A percentile compares a stretch with the other conserved stretches of the same genome.
Conservation (phyloP, 345 rosid genomes). For the Ceriops decandra region DNA sequence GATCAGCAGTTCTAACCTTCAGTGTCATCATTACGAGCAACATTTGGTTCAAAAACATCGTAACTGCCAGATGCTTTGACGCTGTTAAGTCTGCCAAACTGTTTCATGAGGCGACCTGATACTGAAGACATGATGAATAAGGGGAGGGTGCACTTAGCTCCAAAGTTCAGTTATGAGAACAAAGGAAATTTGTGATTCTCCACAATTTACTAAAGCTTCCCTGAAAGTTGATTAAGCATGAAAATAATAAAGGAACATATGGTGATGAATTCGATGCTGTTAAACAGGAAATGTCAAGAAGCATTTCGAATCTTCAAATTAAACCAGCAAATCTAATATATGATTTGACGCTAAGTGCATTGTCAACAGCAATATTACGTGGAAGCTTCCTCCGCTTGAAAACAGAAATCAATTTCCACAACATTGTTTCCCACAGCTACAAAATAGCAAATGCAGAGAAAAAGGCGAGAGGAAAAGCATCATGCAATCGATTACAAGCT, state of each 20-base stretch:
- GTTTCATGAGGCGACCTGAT: slow-evolving; percentile 16
- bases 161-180: slow-evolving; percentile 3
- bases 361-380: too few species aligned
- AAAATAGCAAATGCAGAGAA: neutral
- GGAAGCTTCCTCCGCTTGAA: too few species aligned
- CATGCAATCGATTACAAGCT: neutral
- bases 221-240: neutral
- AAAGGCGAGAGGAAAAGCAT: neutral
- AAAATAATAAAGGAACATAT: too few species aligned
- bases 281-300: too few species aligned
- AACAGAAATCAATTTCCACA: too few species aligned
- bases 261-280: neutral
- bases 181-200: neutral
- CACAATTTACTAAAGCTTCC: neutral
- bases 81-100: slow-evolving; percentile 22
- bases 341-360: too few species aligned
- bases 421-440: too few species aligned
- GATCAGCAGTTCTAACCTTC: slow-evolving; percentile 28
- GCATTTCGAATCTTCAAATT: too few species aligned
- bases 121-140: slow-evolving; percentile 22
- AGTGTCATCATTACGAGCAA: slow-evolving; percentile 13
- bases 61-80: slow-evolving; percentile 16
- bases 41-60: slow-evolving; percentile 22
- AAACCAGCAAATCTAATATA: too few species aligned
- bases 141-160: slow-evolving; percentile 16